These are phyloP conservation scores for Tuber microsphaerosporum DNA, from an alignment of 495 filamentous ascomycete genomes.

Conservation along the genomic window DNA sequence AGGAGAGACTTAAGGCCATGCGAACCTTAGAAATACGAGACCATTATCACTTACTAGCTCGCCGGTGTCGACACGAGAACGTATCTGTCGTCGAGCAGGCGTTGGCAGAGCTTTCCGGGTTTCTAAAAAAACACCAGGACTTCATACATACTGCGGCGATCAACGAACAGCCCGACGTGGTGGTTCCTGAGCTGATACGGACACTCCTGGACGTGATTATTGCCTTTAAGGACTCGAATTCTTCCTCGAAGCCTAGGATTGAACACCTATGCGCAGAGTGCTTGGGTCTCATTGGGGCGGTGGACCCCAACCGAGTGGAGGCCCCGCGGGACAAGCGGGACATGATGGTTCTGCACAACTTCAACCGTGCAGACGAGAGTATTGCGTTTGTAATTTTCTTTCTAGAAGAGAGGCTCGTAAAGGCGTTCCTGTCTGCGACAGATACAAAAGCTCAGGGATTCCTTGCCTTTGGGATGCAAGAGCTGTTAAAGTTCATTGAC, in stretches of 20 bases:
- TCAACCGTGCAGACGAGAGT: slow-evolving; percentile 68
- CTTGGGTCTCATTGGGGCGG: slow-evolving; percentile 77
- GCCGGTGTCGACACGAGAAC: slow-evolving; percentile 74
- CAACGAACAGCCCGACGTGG: slow-evolving; percentile 73
- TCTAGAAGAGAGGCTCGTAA: slow-evolving; percentile 78
- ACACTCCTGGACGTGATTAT: slow-evolving; percentile 76
- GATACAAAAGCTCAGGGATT: slow-evolving; percentile 84
- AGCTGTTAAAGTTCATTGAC: slow-evolving; percentile 68
- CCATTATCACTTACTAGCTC: slow-evolving; percentile 61
- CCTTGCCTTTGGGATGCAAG: slow-evolving; percentile 87
- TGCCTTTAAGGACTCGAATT: slow-evolving; percentile 62
- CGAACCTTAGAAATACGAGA: slow-evolving; percentile 57
- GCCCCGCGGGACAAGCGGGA: slow-evolving; percentile 65
- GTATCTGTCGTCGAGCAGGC: slow-evolving; percentile 71
- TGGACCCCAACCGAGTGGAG: slow-evolving; percentile 87
- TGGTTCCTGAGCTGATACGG: slow-evolving; percentile 63
- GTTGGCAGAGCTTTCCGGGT: slow-evolving; percentile 65
- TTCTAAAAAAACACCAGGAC: slow-evolving; percentile 63
- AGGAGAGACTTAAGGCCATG: slow-evolving; percentile 56
- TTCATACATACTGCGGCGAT: slow-evolving; percentile 76
- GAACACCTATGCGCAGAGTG: slow-evolving; percentile 67
- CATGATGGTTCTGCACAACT: slow-evolving; percentile 73
- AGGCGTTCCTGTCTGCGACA: slow-evolving; percentile 78
- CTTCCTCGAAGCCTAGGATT: slow-evolving; percentile 49
- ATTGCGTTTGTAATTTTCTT: slow-evolving; percentile 79